Percentiles rank a stretch among this genome's conserved stretches.
phyloP scores from a whole-genome alignment of 2,329 filamentous ascomycete genomes.

The Paecilomyces niveus region DNA sequence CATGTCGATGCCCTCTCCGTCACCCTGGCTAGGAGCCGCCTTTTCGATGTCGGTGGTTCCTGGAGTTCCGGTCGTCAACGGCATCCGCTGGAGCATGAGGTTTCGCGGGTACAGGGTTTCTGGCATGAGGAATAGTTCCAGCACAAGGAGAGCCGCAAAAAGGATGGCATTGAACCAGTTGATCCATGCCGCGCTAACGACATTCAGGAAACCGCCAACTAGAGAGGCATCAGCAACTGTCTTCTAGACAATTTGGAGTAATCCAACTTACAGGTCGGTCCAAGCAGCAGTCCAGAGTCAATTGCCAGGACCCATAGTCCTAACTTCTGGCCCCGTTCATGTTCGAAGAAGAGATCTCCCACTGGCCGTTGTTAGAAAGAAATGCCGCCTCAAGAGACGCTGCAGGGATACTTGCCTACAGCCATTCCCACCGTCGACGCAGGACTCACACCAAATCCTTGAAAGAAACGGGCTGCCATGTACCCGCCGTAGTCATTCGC shows the following conservation, averaged over 20 bases:
- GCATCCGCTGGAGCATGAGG: constrained; percentile 38
- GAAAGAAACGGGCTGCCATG: constrained; percentile 54
- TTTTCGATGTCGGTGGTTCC: constrained; percentile 20
- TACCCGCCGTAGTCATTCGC: constrained; percentile 42
- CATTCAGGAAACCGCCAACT: constrained; percentile 47
- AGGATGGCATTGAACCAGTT: constrained; percentile 50
- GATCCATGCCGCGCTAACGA: constrained; percentile 45
- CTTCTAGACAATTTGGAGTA: constrained; percentile 28
- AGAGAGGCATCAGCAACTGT: constrained; percentile 31
- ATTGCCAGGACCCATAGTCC: constrained; percentile 53
- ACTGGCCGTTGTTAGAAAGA: constrained; percentile 19
- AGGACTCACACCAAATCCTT: constrained; percentile 50
- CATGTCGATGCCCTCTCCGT: constrained; percentile 12
- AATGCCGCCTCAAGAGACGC: background rate
- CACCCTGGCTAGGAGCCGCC: constrained; percentile 10
- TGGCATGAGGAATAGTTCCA: constrained; percentile 46
- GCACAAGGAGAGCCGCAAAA: constrained; percentile 41
- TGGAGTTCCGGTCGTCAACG: constrained; percentile 6
- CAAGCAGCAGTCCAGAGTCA: constrained; percentile 45
- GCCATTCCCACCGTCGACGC: constrained; percentile 50
- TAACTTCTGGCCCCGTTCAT: constrained; percentile 49
- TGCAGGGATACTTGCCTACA: constrained; percentile 23
- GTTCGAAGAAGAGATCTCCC: constrained; percentile 51
- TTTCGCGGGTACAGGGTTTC: constrained; percentile 52
- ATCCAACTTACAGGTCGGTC: constrained; percentile 35